phyloP scores from a whole-genome alignment of 176 grass and related monocot genomes.

The Alloteropsis semialata region DNA sequence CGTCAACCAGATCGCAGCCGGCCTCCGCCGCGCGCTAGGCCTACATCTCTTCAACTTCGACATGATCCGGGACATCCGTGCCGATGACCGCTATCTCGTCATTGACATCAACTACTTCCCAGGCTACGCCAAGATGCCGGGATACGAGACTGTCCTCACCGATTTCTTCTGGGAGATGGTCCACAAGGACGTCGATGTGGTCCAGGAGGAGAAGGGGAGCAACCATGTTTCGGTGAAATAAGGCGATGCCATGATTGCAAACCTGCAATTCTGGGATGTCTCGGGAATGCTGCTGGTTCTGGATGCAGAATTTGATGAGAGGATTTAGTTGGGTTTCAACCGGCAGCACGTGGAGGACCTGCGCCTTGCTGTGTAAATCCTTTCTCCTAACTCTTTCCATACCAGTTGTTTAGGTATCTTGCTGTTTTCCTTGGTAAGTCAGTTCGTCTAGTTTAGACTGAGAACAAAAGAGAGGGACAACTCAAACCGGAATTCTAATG shows the following conservation, averaged over 20 bases:
- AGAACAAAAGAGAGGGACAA: conserved; percentile 20
- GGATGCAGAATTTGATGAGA: conserved; percentile 12
- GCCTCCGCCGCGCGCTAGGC: conserved; percentile 63
- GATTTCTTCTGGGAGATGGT: conserved; percentile 83
- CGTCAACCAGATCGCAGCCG: conserved; percentile 57
- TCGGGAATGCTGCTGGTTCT: conserved; percentile 25
- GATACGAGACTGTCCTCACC: conserved; percentile 66
- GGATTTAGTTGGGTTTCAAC: conserved; percentile 34
- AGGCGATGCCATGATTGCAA: conserved; percentile 3
- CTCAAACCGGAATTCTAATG: conserved; percentile 16
- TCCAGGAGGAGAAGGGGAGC: conserved; percentile 11
- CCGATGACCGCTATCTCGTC: conserved; percentile 73
- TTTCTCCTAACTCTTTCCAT: conserved; percentile 42
- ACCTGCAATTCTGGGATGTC: conserved; percentile 30
- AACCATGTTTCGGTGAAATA: conserved; percentile 30
- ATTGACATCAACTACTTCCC: conserved; percentile 98
- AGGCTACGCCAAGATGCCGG: conserved; percentile 86
- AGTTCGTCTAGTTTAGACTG: conserved; percentile 44
- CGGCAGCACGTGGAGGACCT: conserved; percentile 6
- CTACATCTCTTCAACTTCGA: conserved; percentile 93
- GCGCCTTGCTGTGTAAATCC: conserved; percentile 50
- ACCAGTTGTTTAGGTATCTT: conserved; percentile 45
- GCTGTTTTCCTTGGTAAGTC: conserved; percentile 35
- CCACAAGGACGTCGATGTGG: conserved; percentile 33
- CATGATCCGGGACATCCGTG: conserved; percentile 74